Base-by-base conservation (phyloP, 768 basidiomycete genomes). In the Lactarius deliciosus region DNA sequence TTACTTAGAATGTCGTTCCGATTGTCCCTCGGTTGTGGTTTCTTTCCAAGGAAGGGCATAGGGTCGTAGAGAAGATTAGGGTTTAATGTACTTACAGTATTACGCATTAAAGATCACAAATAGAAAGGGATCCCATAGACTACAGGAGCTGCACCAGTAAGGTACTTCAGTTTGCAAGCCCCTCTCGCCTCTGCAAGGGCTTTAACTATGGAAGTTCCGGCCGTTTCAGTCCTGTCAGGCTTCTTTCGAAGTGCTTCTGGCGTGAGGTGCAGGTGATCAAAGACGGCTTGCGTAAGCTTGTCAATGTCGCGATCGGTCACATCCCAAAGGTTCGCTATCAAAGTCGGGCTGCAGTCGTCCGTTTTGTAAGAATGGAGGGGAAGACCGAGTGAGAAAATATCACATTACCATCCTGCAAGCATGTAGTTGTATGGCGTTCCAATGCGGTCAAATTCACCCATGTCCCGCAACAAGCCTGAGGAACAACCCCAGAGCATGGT, bases 401-500 rank as follows among this genome's bases (percentile, higher is more conserved):
- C 10, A 83, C 95, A 22, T 73, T 73, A 98, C 96, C 96, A 96
- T 73, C 96, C 97, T 50, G 90, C 93, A n/a, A 98, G 74, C 91
- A 98, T 93, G 75, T 99, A 99, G 71, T 94, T 89, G 75, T 92
- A 88, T 0, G 97, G 94, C 16, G 94, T 98, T 22, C 97, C 97
- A 16, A 85, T 83, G 11, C 92, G 82, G 73, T 98, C 97, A 72
- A 95, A 96, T 70, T 97, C 94, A 4, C 97, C 97, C 86, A 93
- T 92, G 57, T 96, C 92, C 63, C 84, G 83, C 68, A 99, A 76
- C 1, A 85, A 78, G 11, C 96, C 97, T 0, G 96, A 98, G 0
- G 97, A 99, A 80, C 97, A 99, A 0, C 97, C 97, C 97, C 96
- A 99, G 3, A 99, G 83, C 93, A 98, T 95, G 1, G 92, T 91